Percentiles rank a stretch among this genome's conserved stretches.
phyloP scores from a whole-genome alignment of 257 asterid genomes.

The Jacaranda copaia region DNA sequence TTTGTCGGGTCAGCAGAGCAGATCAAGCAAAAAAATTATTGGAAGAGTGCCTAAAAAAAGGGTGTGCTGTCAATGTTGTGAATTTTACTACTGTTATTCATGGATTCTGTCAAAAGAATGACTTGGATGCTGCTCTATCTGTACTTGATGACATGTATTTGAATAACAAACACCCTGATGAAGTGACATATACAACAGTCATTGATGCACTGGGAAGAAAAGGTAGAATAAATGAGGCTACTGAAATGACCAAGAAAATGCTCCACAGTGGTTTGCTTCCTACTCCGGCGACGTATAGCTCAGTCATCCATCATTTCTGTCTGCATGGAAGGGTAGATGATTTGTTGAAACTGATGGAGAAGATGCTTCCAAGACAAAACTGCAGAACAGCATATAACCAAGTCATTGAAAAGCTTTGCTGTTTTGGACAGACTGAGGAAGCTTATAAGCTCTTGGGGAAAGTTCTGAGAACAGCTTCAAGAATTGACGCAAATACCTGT shows the following conservation, averaged over 20 bases:
- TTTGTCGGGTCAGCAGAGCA: conserved; percentile 60
- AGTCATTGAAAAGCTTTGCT: conserved; percentile 83
- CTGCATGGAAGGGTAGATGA: conserved; percentile 66
- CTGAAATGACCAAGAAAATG: conserved; percentile 73
- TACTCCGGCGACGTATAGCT: conserved; percentile 82
- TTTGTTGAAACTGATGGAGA: conserved; percentile 66
- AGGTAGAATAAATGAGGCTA: conserved; percentile 79
- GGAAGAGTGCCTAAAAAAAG: conserved; percentile 80
- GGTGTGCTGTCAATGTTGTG: conserved; percentile 88
- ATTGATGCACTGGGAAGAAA: conserved; percentile 69
- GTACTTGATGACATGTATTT: conserved; percentile 95
- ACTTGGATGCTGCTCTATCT: conserved; percentile 85
- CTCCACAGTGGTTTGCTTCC: conserved; percentile 84
- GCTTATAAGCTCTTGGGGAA: conserved; percentile 83
- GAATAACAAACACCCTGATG: conserved; percentile 88
- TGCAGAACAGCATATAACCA: conserved; percentile 72
- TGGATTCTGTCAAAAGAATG: conserved; percentile 78
- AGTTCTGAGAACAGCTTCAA: conserved; percentile 76
- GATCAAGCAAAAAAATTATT: conserved; percentile 68
- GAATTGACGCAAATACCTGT: conserved; percentile 71
- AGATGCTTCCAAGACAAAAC: conserved; percentile 69
- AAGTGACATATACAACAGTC: conserved; percentile 69
- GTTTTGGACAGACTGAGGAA: conserved; percentile 66
- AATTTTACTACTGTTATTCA: conserved; percentile 87
- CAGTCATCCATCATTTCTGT: conserved; percentile 79